These are phyloP conservation scores for Sarocladium oryzae DNA, from an alignment of 2,329 filamentous ascomycete species.

Conservation along the genomic window DNA sequence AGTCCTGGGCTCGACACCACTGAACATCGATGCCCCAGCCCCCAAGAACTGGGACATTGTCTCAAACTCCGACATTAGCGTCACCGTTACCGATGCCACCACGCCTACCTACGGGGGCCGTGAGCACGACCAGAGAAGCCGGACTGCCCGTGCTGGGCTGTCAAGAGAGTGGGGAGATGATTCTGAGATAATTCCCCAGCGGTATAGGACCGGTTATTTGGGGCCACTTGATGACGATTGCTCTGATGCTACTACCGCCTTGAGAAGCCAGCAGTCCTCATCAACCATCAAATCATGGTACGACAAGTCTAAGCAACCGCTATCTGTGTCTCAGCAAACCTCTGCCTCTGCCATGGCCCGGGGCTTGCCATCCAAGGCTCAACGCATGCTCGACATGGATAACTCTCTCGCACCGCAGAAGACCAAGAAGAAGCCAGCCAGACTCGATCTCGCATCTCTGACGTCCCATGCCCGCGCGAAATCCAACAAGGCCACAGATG, in stretches of 20 bases:
- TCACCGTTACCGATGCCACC: conserved; percentile 37
- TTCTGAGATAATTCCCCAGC: conserved; percentile 37
- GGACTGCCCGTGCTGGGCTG: conserved; percentile 10
- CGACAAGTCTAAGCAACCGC: conserved; percentile 48
- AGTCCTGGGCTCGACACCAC: conserved; percentile 38
- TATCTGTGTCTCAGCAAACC: conserved; percentile 53
- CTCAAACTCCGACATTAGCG: conserved; percentile 38
- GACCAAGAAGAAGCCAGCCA: conserved; percentile 38
- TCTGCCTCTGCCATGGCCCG: conserved; percentile 53
- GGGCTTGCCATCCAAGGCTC: conserved; percentile 42
- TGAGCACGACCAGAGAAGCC: conserved; percentile 14
- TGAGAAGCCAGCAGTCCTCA: conserved; percentile 43
- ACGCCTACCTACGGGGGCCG: conserved; percentile 18
- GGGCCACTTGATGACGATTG: conserved; percentile 15
- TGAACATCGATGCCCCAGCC: conserved; percentile 31
- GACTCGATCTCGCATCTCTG: conserved; percentile 37
- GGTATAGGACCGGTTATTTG: conserved; percentile 12
- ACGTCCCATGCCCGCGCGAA: conserved; percentile 27
- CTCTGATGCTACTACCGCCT: conserved; percentile 35
- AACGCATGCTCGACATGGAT: conserved; percentile 40
- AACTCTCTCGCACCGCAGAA: conserved; percentile 15
- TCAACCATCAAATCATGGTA: conserved; percentile 53
- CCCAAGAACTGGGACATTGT: conserved; percentile 34
- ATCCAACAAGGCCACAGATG: conserved; percentile 24
- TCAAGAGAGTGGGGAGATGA: conserved; percentile 36